Base-by-base conservation (phyloP, 192 early-diverging fungal species). In the Mortierella alpina region DNA sequence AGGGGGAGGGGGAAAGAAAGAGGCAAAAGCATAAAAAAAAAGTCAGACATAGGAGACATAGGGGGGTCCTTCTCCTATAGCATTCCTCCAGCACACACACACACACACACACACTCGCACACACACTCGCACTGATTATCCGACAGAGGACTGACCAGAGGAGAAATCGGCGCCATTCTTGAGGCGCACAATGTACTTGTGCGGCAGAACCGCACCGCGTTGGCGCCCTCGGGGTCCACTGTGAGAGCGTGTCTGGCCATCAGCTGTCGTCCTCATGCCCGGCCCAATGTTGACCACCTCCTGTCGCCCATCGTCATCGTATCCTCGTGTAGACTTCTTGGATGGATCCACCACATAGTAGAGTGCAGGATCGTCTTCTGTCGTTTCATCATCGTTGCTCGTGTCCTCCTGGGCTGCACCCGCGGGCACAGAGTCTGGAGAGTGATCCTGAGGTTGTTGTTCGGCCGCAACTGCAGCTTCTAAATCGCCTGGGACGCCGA, bases 271-370 rank as follows among this genome's bases (percentile, higher is more conserved):
- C 31, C 23, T 66, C 46, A 80, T 47, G 0, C 70, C 60, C 6
- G 77, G 77, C 9, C 77, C 77, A 50, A 72, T 55, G 40, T 80
- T 80, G 53, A 80, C 77, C 1, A 72, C 60, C 23, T 80, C 77
- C 20, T 80, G 77, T 20, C 77, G 64, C 17, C 77, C 70, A 50
- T 72, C 58, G n/a, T 60, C 40, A 14, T 72, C 70, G 20, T 80
- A 80, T 13, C 77, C 77, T 0, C 65, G 69, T 6, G 60, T 72
- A 39, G 61, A 72, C 39, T 66, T 66, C 44, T 72, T 80, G 41
- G 70, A 68, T 0, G 47, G 20, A 48, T 80, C 76, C 20, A 54
- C 40, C 12, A 79, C 69, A 53, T 79, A 79, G 3, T 6, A 40
- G n/a, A 51, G 18, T 3, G 50, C 23, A 1, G 66, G 31, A 41